These are phyloP conservation scores for Fraxinus quadrangulata DNA, from an alignment of 257 asterid species.

Conservation along the genomic window DNA sequence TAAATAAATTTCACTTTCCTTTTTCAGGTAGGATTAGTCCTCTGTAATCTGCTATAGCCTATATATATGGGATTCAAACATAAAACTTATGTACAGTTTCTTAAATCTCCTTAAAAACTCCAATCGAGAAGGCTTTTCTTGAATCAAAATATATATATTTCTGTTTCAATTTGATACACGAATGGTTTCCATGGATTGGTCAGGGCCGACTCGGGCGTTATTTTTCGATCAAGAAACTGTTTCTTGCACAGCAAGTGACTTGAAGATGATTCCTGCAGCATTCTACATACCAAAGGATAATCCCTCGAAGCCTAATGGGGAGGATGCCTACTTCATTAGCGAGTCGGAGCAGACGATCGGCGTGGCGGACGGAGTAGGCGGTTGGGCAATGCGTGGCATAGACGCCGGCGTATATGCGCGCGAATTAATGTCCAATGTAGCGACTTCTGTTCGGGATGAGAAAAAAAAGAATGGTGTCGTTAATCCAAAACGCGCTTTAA, in stretches of 20 bases:
- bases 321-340: conserved; percentile 36
- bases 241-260: not conserved
- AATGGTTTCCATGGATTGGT: not conserved
- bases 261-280: conserved; percentile 12
- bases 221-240: not conserved
- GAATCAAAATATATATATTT: not conserved
- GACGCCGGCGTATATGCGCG: conserved; percentile 33
- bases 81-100: no score
- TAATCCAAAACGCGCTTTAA: conserved; percentile 25
- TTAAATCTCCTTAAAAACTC: not conserved
- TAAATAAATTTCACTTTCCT: no score
- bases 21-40: no score
- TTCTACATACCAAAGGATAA: conserved; percentile 24
- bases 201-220: not conserved
- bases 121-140: not conserved
- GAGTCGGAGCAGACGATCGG: conserved; percentile 21
- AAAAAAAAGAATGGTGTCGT: not conserved
- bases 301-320: conserved; percentile 26
- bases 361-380: conserved; percentile 37
- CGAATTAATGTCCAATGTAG: conserved; percentile 25
- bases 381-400: conserved; percentile 22
- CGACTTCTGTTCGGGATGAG: not conserved
- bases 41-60: no score
- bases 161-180: not conserved
- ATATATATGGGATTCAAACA: no score